Percentiles rank a stretch among this genome's conserved stretches.
Evolutionary conservation across 345 rosid species (phyloP).

Genomic region (Euphorbia tirucalli): DNA sequence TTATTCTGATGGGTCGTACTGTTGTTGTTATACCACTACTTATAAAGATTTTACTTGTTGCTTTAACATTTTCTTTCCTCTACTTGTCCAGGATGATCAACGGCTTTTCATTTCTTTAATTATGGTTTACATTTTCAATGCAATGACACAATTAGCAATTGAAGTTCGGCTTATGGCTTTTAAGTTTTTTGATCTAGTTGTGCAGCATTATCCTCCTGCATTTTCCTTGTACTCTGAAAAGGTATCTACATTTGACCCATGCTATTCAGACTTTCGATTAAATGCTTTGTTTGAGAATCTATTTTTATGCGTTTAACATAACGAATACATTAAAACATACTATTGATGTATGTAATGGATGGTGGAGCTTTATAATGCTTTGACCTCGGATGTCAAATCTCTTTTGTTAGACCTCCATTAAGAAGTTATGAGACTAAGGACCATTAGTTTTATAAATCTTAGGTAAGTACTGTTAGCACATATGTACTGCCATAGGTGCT

Average conservation of each 20-base stretch:
- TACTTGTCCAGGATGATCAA: constrained; percentile 63
- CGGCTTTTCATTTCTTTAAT: constrained; percentile 60
- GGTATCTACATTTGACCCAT: constrained; percentile 38
- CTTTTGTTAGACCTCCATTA: neutral
- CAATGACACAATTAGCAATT: constrained; percentile 67
- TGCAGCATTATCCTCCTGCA: constrained; percentile 58
- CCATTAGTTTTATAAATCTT: neutral
- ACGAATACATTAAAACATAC: neutral
- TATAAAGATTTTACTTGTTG: constrained; percentile 2
- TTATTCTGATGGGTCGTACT: neutral
- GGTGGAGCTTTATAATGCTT: neutral
- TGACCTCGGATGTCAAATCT: neutral
- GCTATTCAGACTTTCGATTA: neutral
- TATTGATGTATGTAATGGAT: neutral
- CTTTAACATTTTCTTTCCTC: constrained; percentile 27
- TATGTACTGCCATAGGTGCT: neutral
- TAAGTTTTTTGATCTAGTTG: constrained; percentile 63
- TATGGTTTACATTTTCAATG: constrained; percentile 73
- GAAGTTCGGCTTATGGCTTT: constrained; percentile 93
- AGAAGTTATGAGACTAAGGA: neutral
- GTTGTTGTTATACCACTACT: constrained; percentile 9
- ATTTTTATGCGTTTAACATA: neutral
- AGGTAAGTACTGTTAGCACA: neutral
- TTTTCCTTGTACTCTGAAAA: constrained; percentile 69
- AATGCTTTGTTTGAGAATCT: constrained; percentile 1